Evolutionary conservation across 2,329 filamentous ascomycete genomes (phyloP), one percentile per base, ranked within the genome.

Genomic region (Cladorrhinum sp.): DNA sequence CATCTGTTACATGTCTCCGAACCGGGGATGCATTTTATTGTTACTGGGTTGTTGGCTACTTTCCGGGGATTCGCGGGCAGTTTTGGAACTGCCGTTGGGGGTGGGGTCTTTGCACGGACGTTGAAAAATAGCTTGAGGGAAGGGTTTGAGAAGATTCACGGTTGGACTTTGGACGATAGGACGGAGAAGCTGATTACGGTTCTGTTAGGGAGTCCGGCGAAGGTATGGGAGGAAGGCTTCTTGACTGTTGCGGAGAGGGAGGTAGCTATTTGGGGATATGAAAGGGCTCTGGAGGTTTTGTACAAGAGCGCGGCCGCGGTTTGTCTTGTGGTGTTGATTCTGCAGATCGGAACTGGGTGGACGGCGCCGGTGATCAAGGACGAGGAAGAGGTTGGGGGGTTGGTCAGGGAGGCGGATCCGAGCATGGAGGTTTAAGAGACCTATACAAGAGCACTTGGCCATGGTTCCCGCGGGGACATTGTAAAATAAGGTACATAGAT

Each of bases 41-140:
- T 89, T 2, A 91, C 88, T 0, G 89, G 90, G 12, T 78, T 96
- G 48, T 75, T 93, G 3, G 85, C 88, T 25, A 96, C 91, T 0
- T 93, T 93, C 74, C 83, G 92, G 3, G 90, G 90, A 4, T 93
- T 95, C 64, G 89, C 90, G 0, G 90, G 90, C 13, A 89, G 86
- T 55, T 95, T 96, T 67, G 91, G 91, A 2, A 89, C 88, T 1
- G 85, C 91, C 0, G 88, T 93, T 52, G 90, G 90, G 2, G 91
- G 91, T 2, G 91, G 91, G 0, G 78, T 90, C 57, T 93, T 93
- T 70, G 79, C 82, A 45, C 82, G 90, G 4, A 78, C 85, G 1
- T 74, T 93, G 29, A 77, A 80, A 50, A 73, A 67, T 1, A 76
- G 78, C 0, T 77, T 93, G 1, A 76, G 79, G n/a, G 67, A 74